phyloP scores from a whole-genome alignment of 306 rosid genomes.

The Medicago arabica region DNA sequence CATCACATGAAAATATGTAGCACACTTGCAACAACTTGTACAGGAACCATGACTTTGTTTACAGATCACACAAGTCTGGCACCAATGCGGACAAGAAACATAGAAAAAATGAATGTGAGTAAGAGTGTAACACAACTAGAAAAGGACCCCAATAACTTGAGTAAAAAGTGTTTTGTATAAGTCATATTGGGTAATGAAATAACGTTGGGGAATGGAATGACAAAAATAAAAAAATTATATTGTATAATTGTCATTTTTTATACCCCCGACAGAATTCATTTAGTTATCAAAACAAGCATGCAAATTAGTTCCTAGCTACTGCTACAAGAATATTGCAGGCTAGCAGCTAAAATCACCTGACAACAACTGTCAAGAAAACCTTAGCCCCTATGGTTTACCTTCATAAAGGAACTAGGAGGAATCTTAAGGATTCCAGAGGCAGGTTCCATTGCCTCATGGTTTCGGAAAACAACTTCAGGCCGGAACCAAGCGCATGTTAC shows the following conservation, averaged over 20 bases:
- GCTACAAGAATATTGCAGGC: conserved; percentile 30
- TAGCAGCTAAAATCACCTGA: conserved; percentile 29
- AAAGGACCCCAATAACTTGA: neutral
- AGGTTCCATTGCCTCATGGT: conserved; percentile 89
- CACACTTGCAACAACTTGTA: conserved; percentile 86
- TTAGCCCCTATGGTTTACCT: conserved; percentile 57
- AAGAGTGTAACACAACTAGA: neutral
- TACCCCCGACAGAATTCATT: conserved; percentile 19
- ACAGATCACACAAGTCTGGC: conserved; percentile 84
- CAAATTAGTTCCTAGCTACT: conserved; percentile 22
- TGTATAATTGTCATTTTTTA: neutral
- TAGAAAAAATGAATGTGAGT: conserved; percentile 16
- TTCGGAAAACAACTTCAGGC: conserved; percentile 79
- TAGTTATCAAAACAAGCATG: conserved; percentile 18
- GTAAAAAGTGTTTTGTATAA: conserved; percentile 10
- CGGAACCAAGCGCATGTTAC: conserved; percentile 95
- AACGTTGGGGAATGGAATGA: neutral
- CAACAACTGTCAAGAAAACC: conserved; percentile 30
- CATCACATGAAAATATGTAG: conserved; percentile 82
- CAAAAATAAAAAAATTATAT: neutral
- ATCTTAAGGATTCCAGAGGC: conserved; percentile 86
- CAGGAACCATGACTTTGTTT: conserved; percentile 92
- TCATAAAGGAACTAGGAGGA: conserved; percentile 67
- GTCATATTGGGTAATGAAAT: neutral
- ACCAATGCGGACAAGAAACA: conserved; percentile 41